A percentile compares a stretch with the other conserved stretches of the same genome.
Evolutionary conservation across 2,329 filamentous ascomycete species (phyloP).

Genomic region (Huntiella abstrusa): DNA sequence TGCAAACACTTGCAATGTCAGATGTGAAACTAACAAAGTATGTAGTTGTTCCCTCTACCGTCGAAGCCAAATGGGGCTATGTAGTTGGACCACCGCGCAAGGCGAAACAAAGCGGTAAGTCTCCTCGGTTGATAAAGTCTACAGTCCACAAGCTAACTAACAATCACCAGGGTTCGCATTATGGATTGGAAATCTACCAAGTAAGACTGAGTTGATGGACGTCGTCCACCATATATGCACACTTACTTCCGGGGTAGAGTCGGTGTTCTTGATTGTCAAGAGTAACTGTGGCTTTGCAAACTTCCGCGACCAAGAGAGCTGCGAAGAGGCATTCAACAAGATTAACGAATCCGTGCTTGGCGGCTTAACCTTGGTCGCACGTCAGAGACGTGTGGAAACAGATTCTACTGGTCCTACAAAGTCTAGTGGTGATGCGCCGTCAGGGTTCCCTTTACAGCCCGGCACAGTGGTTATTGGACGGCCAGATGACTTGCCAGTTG

Average conservation of each 20-base stretch:
- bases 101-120: conserved; percentile 5
- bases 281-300: conserved; percentile 97
- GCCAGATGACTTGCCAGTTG: background rate
- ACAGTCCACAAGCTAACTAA: conserved; percentile 12
- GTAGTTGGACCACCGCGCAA: conserved; percentile 6
- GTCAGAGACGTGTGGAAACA: conserved; percentile 41
- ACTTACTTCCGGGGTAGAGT: conserved; percentile 63
- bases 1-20: too few species aligned
- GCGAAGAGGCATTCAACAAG: conserved; percentile 56
- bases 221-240: conserved; percentile 83
- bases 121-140: background rate
- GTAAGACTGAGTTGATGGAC: conserved; percentile 60
- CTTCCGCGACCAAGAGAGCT: conserved; percentile 64
- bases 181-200: conserved; percentile 89
- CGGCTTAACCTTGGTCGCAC: conserved; percentile 67
- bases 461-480: background rate
- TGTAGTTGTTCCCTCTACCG: too few species aligned
- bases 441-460: background rate
- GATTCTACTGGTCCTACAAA: background rate
- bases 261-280: conserved; percentile 84
- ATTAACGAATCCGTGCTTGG: conserved; percentile 86
- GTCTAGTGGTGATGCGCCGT: background rate
- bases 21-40: too few species aligned
- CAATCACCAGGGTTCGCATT: conserved; percentile 53
- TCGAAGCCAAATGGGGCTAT: background rate